Base-by-base conservation (phyloP, 78 protist genomes). In the Cavenderia fasciculata region DNA sequence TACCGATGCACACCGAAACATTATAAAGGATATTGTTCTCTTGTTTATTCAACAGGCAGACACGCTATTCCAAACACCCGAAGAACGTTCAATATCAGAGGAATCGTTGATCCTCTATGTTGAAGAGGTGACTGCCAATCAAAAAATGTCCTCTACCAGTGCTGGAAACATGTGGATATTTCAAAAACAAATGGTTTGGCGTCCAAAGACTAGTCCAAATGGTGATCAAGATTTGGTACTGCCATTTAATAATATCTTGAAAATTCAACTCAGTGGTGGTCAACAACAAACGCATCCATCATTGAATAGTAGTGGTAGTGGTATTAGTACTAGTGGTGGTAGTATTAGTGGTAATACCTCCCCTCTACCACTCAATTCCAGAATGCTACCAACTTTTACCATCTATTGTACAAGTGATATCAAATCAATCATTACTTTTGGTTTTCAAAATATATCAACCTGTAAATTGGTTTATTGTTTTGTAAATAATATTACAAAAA, bases 131-230 rank as follows among this genome's bases (percentile, higher is more conserved):
- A 19, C 29, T 33, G 61, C 62, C 4, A 33, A 74, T 18, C 66
- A 40, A 4, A 61, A 66, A 49, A 62, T 49, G 31, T n/a, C 18
- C 25, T 6, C 38, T 6, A 16, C 62, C 19, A 38, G 43, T 16
- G n/a, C 14, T 54, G 88, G 88, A 29, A 79, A 62, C 21, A 27
- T 79, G 40, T 79, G 88, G 88, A 44, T 79, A 62, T 66, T 62
- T 23, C 88, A 79, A 34, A 46, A 62, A 36, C 88, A 79, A 49
- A 54, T 79, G n/a, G 76, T 79, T 27, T 79, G 88, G 88, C 59
- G 73, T 46, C 86, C 86, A 61, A 75, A 75, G 23, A 61, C 61
- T 16, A 75, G 61, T 75, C 16, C 61, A 0, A 66, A 52, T 43
- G 86, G 86, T 16, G 86, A 75, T 34, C 86, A 69, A 11, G 88